Conservation (phyloP, 176 grass and related monocot species). For the Luzula sylvatica region DNA sequence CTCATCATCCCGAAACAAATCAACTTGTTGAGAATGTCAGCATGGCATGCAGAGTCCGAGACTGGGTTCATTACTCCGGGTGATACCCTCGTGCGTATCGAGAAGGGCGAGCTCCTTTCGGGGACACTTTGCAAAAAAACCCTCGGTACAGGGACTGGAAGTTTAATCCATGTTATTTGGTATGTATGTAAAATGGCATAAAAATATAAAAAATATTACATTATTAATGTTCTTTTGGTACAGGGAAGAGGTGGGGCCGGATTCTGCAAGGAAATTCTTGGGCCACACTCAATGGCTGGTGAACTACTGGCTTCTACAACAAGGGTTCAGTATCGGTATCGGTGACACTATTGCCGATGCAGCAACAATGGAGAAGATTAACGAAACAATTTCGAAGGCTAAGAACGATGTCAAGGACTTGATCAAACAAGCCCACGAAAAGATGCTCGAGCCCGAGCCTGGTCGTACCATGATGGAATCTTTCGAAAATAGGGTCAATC, state of each 20-base stretch:
- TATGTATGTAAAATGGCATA: conserved; percentile 22
- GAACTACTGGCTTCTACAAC: conserved; percentile 94
- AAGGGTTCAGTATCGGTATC: conserved; percentile 96
- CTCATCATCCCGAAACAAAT: conserved; percentile 98
- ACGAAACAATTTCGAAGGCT: conserved; percentile 66
- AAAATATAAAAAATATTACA: not conserved
- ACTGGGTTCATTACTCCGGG: conserved; percentile 82
- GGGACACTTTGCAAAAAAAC: conserved; percentile 88
- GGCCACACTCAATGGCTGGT: conserved; percentile 97
- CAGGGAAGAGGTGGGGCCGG: conserved; percentile 98
- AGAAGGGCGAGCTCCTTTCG: conserved; percentile 86
- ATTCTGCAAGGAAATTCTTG: conserved; percentile 95
- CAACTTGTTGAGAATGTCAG: conserved; percentile 77
- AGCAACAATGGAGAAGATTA: conserved; percentile 82
- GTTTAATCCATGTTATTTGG: conserved; percentile 99
- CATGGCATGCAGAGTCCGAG: conserved; percentile 79
- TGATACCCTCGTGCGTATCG: conserved; percentile 87
- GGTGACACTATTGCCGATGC: conserved; percentile 98
- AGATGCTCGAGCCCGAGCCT: conserved; percentile 77
- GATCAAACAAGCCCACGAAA: conserved; percentile 63
- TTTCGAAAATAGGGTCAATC: conserved; percentile 95
- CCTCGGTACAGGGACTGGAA: conserved; percentile 60
- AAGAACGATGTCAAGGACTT: conserved; percentile 93
- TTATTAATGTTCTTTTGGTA: conserved; percentile 18
- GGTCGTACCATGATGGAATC: conserved; percentile 95